Evolutionary conservation across 2,329 filamentous ascomycete genomes (phyloP).

Genomic region (Intubia oerlemansii): DNA sequence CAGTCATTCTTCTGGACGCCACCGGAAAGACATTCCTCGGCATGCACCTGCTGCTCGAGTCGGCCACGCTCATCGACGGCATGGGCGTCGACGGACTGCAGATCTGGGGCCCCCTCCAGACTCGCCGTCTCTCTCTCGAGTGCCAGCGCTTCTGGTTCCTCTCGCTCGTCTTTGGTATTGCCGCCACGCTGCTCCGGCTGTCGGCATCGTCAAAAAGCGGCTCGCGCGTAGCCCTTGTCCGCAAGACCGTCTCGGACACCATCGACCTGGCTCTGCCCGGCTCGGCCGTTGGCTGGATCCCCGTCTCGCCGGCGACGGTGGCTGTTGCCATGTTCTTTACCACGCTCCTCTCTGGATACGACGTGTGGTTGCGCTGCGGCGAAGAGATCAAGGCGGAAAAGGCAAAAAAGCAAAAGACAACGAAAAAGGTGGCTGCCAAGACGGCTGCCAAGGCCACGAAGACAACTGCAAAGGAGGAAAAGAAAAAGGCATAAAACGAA

Average conservation of each 20-base stretch:
- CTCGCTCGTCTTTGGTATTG: slow-evolving; percentile 28
- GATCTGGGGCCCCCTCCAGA: slow-evolving; percentile 29
- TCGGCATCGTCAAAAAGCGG: slow-evolving; percentile 14
- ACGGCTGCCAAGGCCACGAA: background rate
- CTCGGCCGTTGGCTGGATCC: slow-evolving; percentile 36
- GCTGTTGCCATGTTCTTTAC: slow-evolving; percentile 38
- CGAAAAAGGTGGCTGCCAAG: too few species aligned
- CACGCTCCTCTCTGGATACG: slow-evolving; percentile 35
- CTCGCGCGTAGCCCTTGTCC: slow-evolving; percentile 17
- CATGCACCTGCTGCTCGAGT: slow-evolving; percentile 46
- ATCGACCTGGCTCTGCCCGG: slow-evolving; percentile 44
- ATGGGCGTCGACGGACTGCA: slow-evolving; percentile 21
- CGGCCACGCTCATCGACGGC: slow-evolving; percentile 35
- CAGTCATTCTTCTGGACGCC: too few species aligned
- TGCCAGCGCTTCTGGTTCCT: slow-evolving; percentile 52
- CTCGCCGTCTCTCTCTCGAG: too few species aligned
- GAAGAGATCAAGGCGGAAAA: background rate
- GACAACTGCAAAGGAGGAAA: too few species aligned
- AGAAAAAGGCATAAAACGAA: too few species aligned
- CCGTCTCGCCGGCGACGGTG: slow-evolving; percentile 26
- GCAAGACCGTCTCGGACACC: slow-evolving; percentile 30
- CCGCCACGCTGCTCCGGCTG: slow-evolving; percentile 18
- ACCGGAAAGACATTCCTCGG: too few species aligned
- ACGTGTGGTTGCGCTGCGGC: slow-evolving; percentile 32
- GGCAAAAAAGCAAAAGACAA: background rate